Evolutionary conservation across 345 rosid species (phyloP), one percentile per base, ranked within the genome.

Genomic region (Brassica nigra): DNA sequence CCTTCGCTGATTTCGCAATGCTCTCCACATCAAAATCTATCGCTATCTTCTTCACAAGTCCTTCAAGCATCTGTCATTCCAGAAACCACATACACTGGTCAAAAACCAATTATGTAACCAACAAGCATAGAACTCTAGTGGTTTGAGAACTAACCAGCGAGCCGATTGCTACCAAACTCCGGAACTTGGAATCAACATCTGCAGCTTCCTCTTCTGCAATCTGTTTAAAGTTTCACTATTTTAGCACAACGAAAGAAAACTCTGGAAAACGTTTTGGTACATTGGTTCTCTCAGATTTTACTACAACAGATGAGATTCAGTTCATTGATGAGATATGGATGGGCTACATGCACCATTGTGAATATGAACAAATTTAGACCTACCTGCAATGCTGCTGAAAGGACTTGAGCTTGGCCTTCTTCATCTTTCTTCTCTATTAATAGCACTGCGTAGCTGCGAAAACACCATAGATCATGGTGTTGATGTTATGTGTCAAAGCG

Each of bases 341-440:
- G 49, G 29, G 27, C 28, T 63, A 70, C 55, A 63, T 77, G 29
- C 31, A 73, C 6, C 2, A 33, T 31, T 7, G 65, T 62, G 55
- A 52, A 47, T 12, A 27, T 42, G 39, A 72, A 12, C 6, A 74
- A 8, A 69, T 68, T 33, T 62, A 62, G 29, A 20, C 71, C 42
- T 78, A 90, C 98, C 97, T 88, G 97, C 55, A 96, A 87, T 30
- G 95, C 97, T 16, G 97, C 92, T 68, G 99, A 93, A 86, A 96
- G 98, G 81, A 90, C 98, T 75, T 93, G 99, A 52, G 95, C 84
- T 89, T 93, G 97, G 75, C 99, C 98, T 76, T 92, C 97, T 83
- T 87, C 72, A 86, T 93, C 98, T 81, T 89, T 90, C 85, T 85
- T 89, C 68, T 89, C 92, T 76, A 87, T 90, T 76, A 93, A 84